Conservation (phyloP, 2,329 filamentous ascomycete genomes). For the Fusarium nygamai region DNA sequence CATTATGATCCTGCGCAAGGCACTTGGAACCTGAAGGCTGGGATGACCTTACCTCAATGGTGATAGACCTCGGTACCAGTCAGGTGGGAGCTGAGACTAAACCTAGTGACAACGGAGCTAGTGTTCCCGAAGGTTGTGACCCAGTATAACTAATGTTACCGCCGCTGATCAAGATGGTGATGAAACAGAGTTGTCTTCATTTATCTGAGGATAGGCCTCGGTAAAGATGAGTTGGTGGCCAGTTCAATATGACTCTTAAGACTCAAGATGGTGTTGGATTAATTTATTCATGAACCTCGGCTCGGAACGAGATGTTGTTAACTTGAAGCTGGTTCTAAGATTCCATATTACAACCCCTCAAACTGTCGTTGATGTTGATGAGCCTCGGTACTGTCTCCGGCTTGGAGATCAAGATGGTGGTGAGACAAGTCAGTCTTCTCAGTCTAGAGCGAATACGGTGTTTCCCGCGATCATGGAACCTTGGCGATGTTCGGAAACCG, state of each 20-base stretch:
- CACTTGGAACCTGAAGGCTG: background rate
- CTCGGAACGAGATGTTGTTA: background rate
- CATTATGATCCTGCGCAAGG: background rate
- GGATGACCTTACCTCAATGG: background rate
- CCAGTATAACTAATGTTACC: background rate
- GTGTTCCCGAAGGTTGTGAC: background rate
- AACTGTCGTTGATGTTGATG: too few species aligned
- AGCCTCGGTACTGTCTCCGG: background rate
- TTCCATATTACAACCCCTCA: background rate
- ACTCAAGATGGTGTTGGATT: background rate
- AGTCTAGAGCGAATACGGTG: background rate
- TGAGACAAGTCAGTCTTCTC: background rate
- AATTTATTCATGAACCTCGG: background rate
- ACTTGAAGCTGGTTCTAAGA: background rate
- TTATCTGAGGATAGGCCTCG: background rate
- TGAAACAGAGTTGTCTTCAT: background rate
- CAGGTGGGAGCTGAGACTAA: background rate
- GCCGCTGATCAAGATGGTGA: background rate
- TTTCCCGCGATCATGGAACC: background rate
- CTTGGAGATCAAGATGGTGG: background rate
- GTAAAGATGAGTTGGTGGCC: background rate
- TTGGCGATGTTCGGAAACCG: background rate
- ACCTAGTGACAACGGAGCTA: background rate
- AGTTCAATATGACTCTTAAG: background rate
- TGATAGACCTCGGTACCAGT: background rate